These are phyloP conservation scores for Aspergillus funiculosus DNA, from an alignment of 495 filamentous ascomycete genomes.

Conservation along the genomic window DNA sequence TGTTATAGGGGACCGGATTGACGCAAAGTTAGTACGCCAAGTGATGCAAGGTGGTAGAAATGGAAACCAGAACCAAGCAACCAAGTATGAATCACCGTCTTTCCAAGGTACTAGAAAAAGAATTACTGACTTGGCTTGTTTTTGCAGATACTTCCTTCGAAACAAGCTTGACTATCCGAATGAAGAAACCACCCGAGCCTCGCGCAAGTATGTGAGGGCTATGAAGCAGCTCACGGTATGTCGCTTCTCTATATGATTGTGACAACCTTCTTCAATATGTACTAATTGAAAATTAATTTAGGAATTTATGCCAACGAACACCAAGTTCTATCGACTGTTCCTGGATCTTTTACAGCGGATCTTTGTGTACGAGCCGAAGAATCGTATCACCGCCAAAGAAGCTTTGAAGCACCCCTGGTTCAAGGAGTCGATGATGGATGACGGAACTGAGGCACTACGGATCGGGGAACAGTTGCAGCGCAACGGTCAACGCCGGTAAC, in stretches of 20 bases:
- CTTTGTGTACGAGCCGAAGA: slow-evolving; percentile 89
- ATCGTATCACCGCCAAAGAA: slow-evolving; percentile 85
- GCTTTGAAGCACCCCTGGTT: slow-evolving; percentile 95
- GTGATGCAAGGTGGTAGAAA: slow-evolving; percentile 60
- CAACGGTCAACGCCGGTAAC: slow-evolving; percentile 21
- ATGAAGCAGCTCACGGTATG: slow-evolving; percentile 87
- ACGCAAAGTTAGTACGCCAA: slow-evolving; percentile 65
- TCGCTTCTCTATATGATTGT: not conserved
- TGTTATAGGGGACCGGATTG: slow-evolving; percentile 70
- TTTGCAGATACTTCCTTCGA: slow-evolving; percentile 74
- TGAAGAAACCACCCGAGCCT: slow-evolving; percentile 78
- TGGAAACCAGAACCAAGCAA: slow-evolving; percentile 65
- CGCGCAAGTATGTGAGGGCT: slow-evolving; percentile 84
- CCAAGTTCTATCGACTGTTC: slow-evolving; percentile 74
- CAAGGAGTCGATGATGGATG: slow-evolving; percentile 74
- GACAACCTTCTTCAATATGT: not conserved
- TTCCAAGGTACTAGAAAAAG: not conserved
- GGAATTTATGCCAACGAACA: slow-evolving; percentile 84
- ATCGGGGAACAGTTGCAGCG: slow-evolving; percentile 46
- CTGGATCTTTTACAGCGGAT: slow-evolving; percentile 83
- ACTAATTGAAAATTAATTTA: slow-evolving; percentile 26
- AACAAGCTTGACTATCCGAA: slow-evolving; percentile 84
- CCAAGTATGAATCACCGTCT: slow-evolving; percentile 58
- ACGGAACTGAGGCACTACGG: slow-evolving; percentile 87
- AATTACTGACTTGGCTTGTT: slow-evolving; percentile 14